Base-by-base conservation (phyloP, 2,329 filamentous ascomycete genomes). In the Pleurostoma richardsiae region DNA sequence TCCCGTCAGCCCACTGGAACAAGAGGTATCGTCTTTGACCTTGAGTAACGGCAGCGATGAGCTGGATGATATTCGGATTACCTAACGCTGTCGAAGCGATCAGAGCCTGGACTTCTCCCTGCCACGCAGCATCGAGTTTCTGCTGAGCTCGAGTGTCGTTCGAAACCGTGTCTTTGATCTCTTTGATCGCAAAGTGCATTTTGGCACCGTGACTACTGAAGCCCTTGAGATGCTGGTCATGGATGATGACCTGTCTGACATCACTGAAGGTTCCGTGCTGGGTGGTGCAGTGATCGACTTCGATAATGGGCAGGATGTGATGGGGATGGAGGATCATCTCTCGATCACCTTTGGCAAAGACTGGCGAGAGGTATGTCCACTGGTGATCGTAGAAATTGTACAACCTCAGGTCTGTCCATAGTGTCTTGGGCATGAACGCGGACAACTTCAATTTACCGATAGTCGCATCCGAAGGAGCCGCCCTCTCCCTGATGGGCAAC, bases 1-100 rank as follows among this genome's bases (percentile, higher is more conserved):
- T 49, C 3, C 46, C 46, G 6, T 49, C n/a, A 0, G 51, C 51
- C 51, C 46, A 51, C 3, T 39, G 46, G 8, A 51, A 53, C 30
- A 53, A 33, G 4, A 53, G 31, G 30, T 51, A 53, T 4, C 39
- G 43, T 1, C 39, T 36, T 2, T 19, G 6, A 3, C 11, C 49
- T 38, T 39, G 42, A 2, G 44, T 40, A 4, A 50, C 36, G 7
- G 30, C 43, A 1, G 39, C 36, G 3, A 44, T 43, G 8, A 40
- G 40, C 7, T 36, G 11, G 10, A 49, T 46, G 2, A 52, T 30
- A 10, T 52, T 36, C 1, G 29, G 2, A 3, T 36, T n/a, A 3
- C 29, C 4, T 1, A 30, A 36, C 4, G 7, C 5, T 3, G 27
- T 5, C 2, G 30, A 41, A 5, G 7, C 6, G 30, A 28, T 27